Percentiles rank a stretch among this genome's conserved stretches.
These are phyloP conservation scores for Amanita polypyramis DNA, from an alignment of 768 basidiomycete genomes.

Conservation along the genomic window DNA sequence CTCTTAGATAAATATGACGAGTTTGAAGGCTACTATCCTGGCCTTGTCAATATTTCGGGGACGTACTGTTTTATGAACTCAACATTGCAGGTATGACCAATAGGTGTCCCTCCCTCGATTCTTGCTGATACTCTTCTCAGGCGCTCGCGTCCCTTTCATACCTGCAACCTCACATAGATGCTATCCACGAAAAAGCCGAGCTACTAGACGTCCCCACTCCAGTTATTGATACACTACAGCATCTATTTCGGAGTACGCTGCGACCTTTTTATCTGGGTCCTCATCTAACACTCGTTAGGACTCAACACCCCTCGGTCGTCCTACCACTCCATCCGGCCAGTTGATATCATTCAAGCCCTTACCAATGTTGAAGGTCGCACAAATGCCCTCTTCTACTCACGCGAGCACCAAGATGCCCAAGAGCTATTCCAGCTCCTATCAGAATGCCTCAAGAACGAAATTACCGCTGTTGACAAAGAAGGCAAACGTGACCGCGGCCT, in stretches of 20 bases:
- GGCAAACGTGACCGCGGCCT: constrained; percentile 62
- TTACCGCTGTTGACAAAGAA: constrained; percentile 63
- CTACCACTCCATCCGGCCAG: constrained; percentile 58
- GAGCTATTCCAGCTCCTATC: constrained; percentile 94
- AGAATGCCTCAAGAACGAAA: constrained; percentile 82
- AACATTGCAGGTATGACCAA: constrained; percentile 62
- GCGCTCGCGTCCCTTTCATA: constrained; percentile 83
- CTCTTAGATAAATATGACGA: background rate
- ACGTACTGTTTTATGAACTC: constrained; percentile 99
- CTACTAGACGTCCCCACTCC: constrained; percentile 76
- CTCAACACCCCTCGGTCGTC: constrained; percentile 53
- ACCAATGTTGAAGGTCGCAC: constrained; percentile 42
- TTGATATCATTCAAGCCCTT: constrained; percentile 62
- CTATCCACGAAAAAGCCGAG: constrained; percentile 68
- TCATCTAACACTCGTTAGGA: constrained; percentile 25
- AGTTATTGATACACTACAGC: constrained; percentile 71
- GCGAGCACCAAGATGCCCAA: constrained; percentile 97
- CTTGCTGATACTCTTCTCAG: constrained; percentile 30
- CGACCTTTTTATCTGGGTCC: background rate
- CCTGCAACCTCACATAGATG: constrained; percentile 70
- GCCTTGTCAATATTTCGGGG: constrained; percentile 91
- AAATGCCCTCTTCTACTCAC: constrained; percentile 68
- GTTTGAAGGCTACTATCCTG: constrained; percentile 59
- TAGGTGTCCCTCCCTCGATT: background rate
- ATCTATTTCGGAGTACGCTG: constrained; percentile 54